Percentiles rank a stretch among this genome's conserved stretches.
Conservation (phyloP, 1,284 basidiomycete genomes). For the Blastosporella zonata region DNA sequence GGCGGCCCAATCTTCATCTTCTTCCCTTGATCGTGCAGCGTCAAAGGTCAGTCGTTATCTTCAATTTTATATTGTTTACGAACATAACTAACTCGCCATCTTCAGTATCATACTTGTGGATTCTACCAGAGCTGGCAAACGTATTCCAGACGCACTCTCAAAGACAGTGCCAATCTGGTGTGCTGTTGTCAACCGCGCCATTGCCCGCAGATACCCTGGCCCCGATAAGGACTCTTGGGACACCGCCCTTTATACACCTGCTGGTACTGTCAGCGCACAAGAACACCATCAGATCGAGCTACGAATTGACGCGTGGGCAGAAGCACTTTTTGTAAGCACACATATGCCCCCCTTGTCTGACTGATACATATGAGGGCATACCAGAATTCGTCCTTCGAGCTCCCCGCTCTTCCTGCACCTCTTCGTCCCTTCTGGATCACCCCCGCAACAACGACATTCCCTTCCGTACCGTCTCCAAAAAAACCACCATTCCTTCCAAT, state of each 20-base stretch:
- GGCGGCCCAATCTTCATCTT: conserved; percentile 84
- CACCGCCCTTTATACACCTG: conserved; percentile 60
- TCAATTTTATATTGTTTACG: not conserved
- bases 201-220: conserved; percentile 34
- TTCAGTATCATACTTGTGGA: conserved; percentile 83
- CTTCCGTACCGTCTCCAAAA: conserved; percentile 16
- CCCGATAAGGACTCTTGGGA: conserved; percentile 43
- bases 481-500: conserved; percentile 52
- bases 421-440: conserved; percentile 40
- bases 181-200: conserved; percentile 81
- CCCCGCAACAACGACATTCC: conserved; percentile 32
- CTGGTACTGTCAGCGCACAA: conserved; percentile 58
- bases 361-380: not conserved
- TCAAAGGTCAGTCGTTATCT: conserved; percentile 50
- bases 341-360: not conserved
- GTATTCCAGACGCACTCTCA: conserved; percentile 90
- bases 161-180: conserved; percentile 98
- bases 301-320: conserved; percentile 65
- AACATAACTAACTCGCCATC: not conserved
- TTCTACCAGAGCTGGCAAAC: conserved; percentile 91
- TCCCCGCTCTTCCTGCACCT: conserved; percentile 29
- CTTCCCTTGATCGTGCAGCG: conserved; percentile 54
- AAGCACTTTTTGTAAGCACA: conserved; percentile 49
- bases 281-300: conserved; percentile 74
- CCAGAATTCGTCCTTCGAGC: conserved; percentile 35